Evolutionary conservation across 352 stramenopile genomes (phyloP), one percentile per base, ranked within the genome.

Genomic region (Lagenidium sp.): DNA sequence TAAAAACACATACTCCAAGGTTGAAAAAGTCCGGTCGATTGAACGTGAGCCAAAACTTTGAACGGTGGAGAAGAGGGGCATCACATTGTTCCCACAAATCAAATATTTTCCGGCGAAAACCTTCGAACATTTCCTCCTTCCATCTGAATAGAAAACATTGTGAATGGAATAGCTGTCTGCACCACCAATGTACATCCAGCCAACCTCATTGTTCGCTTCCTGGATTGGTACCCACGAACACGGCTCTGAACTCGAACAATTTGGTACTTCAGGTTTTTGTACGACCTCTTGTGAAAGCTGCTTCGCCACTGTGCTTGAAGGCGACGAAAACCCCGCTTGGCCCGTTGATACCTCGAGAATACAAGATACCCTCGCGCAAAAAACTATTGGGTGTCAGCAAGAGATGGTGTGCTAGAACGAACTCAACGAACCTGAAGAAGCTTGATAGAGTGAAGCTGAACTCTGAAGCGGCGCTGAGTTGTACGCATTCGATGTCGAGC

Each of bases 11-110:
- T 50, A 86, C 75, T 2, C 76, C 76, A 36, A 91, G 64, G 41
- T 75, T 82, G 46, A 91, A 85, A 25, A 85, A 91, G 42, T 91
- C 72, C 2, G 60, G 40, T 13, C 52, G 54, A 44, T 85, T 78
- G 49, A 87, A 91, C 10, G 65, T 82, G 29, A 88, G 54, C 79
- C 79, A 91, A 41, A 91, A 91, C 43, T 89, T 87, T 37, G 79
- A 85, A 15, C 79, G 64, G 53, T 91, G 68, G 0, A 87, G 50
- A 18, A 91, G 41, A 5, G 79, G 68, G 13, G 78, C 74, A 38
- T 82, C 64, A 28, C 65, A 82, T 34, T 71, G 59, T 22, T 71
- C 53, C 79, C 79, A 91, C 24, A 86, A 36, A 28, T 74, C 65
- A 30, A 85, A 88, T n/a, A 87, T 76, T 29, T 69, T 72, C 26